A percentile compares a stretch with the other conserved stretches of the same genome.
Evolutionary conservation across 495 filamentous ascomycete species (phyloP).

Genomic region (Extremus antarcticus): DNA sequence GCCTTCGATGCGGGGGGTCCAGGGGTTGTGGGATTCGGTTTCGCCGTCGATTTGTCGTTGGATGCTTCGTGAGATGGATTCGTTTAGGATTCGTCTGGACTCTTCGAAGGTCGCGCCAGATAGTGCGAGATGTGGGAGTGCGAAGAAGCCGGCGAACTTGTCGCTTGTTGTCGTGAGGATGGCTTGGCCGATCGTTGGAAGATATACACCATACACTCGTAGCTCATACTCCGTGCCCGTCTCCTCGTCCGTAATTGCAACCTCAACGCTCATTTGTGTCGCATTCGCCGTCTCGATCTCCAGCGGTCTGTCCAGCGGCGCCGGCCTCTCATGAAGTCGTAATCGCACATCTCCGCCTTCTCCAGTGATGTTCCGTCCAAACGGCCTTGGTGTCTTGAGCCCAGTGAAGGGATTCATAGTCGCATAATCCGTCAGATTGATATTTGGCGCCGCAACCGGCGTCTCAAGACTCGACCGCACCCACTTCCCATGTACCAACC

Average conservation of each 20-base stretch:
- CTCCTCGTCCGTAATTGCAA: conserved; percentile 59
- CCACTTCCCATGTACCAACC: conserved; percentile 67
- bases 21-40: conserved; percentile 36
- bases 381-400: conserved; percentile 7
- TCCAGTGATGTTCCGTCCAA: conserved; percentile 28
- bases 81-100: conserved; percentile 56
- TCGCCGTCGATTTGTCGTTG: conserved; percentile 45
- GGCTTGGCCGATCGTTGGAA: conserved; percentile 60
- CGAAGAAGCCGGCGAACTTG: conserved; percentile 83
- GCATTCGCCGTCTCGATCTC: conserved; percentile 1
- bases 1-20: conserved; percentile 50
- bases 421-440: conserved; percentile 44
- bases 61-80: conserved; percentile 57
- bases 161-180: conserved; percentile 80
- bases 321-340: conserved; percentile 19
- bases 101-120: conserved; percentile 54
- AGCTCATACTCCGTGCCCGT: conserved; percentile 64
- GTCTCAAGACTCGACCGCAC: conserved; percentile 44
- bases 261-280: conserved; percentile 47
- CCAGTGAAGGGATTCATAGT: conserved; percentile 21
- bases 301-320: not conserved
- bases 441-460: conserved; percentile 25
- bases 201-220: conserved; percentile 71
- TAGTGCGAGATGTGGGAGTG: conserved; percentile 70
- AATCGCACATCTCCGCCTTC: conserved; percentile 20